These are phyloP conservation scores for Oryza coarctata DNA, from an alignment of 176 grass and related monocot genomes.

Conservation along the genomic window DNA sequence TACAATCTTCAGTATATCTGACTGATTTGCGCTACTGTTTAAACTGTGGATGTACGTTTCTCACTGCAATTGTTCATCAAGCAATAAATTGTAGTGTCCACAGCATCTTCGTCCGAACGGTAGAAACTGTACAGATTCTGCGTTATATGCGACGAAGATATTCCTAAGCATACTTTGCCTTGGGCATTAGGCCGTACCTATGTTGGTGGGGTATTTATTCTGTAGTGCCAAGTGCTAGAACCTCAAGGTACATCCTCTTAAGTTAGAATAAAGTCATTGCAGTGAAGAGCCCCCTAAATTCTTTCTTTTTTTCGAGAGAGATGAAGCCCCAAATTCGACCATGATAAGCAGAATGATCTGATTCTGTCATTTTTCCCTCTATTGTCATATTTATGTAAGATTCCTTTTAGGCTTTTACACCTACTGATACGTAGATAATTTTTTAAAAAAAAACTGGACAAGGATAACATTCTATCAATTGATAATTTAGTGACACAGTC, in stretches of 20 bases:
- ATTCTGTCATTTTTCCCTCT: neutral
- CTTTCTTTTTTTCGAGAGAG: neutral
- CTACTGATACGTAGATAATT: neutral
- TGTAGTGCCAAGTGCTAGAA: neutral
- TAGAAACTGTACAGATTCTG: neutral
- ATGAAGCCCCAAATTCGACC: neutral
- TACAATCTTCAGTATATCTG: neutral
- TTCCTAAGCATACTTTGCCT: neutral
- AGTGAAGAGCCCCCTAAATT: slow-evolving; percentile 4
- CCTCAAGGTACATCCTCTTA: neutral
- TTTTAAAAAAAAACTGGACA: neutral
- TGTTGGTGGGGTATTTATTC: slow-evolving; percentile 36
- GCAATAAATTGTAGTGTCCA: neutral
- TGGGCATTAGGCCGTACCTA: neutral
- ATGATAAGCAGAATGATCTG: neutral
- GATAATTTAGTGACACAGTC: neutral
- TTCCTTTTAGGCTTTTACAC: neutral
- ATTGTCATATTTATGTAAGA: neutral
- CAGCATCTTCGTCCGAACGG: neutral
- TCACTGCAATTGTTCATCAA: slow-evolving; percentile 17
- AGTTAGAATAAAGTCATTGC: neutral
- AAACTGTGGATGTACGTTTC: neutral
- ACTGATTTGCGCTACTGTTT: neutral
- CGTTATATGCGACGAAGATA: neutral
- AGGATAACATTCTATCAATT: neutral